Percentiles rank a stretch among this genome's conserved stretches.
Conservation (phyloP, 306 rosid species). For the Malus asiatica region DNA sequence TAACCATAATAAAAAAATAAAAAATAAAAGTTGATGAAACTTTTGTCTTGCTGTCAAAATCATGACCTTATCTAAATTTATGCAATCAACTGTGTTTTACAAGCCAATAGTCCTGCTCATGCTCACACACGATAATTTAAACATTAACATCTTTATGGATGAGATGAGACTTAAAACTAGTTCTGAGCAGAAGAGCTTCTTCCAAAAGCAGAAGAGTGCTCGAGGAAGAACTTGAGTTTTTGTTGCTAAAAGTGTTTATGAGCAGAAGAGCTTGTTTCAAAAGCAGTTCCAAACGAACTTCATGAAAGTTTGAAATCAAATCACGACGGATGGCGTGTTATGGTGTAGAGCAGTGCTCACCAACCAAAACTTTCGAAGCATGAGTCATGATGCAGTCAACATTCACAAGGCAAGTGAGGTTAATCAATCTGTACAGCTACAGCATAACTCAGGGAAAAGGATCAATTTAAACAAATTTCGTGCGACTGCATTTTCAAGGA, state of each 20-base stretch:
- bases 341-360: not conserved
- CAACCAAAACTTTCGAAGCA: not conserved
- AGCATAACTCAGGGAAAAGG: not conserved
- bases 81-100: not conserved
- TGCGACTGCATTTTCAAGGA: constrained; percentile 8
- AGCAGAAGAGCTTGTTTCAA: not conserved
- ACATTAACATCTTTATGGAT: too few relatives aligned
- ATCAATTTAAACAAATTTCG: not conserved
- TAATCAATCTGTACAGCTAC: not conserved
- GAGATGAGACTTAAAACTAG: too few relatives aligned
- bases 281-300: not conserved
- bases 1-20: too few relatives aligned
- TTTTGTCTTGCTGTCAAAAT: not conserved
- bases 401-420: not conserved
- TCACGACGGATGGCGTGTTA: not conserved
- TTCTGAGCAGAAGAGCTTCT: not conserved
- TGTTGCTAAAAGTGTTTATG: not conserved
- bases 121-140: too few relatives aligned
- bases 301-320: too few relatives aligned
- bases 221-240: not conserved
- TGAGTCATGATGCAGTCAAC: not conserved
- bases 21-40: not conserved
- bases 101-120: too few relatives aligned
- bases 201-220: not conserved
- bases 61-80: not conserved